Evolutionary conservation across 495 filamentous ascomycete species (phyloP).

Genomic region (Neurospora terricola): DNA sequence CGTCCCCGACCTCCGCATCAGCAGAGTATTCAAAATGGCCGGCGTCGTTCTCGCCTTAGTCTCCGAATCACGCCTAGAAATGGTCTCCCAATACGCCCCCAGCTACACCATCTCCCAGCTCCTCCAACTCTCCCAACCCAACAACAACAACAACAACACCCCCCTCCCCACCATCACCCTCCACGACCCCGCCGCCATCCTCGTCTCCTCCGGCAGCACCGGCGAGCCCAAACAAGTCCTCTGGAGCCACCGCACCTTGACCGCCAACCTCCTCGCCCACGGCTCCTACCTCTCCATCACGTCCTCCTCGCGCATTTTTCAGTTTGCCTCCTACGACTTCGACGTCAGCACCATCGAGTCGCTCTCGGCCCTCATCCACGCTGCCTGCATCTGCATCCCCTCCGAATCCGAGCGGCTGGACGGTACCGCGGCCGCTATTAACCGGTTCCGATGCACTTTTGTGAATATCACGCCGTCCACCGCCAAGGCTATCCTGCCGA

Average conservation of each 20-base stretch:
- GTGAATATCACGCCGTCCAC: slow-evolving; percentile 15
- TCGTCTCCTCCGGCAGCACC: slow-evolving; percentile 14
- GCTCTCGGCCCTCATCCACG: slow-evolving; percentile 41
- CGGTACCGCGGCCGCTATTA: slow-evolving; percentile 7
- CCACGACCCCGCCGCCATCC: slow-evolving; percentile 39
- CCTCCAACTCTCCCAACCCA: neutral
- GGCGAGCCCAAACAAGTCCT: slow-evolving; percentile 35
- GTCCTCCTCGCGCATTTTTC: slow-evolving; percentile 34
- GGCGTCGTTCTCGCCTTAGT: neutral
- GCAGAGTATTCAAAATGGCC: neutral
- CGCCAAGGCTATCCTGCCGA: slow-evolving; percentile 14
- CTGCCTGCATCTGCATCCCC: slow-evolving; percentile 22
- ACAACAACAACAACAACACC: too few relatives aligned
- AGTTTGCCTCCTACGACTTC: slow-evolving; percentile 51
- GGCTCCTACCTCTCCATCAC: slow-evolving; percentile 28
- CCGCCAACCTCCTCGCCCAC: slow-evolving; percentile 25
- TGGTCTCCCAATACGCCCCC: neutral
- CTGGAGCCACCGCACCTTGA: slow-evolving; percentile 37
- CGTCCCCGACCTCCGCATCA: slow-evolving; percentile 44
- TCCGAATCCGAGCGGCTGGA: slow-evolving; percentile 13
- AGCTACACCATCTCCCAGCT: neutral
- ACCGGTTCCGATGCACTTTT: slow-evolving; percentile 14
- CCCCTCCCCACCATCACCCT: neutral
- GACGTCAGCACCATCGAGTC: slow-evolving; percentile 49
- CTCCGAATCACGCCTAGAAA: neutral